Evolutionary conservation across 371 early-diverging fungal species (phyloP), one percentile per base, ranked within the genome.

Genomic region (Coemansia sp.): DNA sequence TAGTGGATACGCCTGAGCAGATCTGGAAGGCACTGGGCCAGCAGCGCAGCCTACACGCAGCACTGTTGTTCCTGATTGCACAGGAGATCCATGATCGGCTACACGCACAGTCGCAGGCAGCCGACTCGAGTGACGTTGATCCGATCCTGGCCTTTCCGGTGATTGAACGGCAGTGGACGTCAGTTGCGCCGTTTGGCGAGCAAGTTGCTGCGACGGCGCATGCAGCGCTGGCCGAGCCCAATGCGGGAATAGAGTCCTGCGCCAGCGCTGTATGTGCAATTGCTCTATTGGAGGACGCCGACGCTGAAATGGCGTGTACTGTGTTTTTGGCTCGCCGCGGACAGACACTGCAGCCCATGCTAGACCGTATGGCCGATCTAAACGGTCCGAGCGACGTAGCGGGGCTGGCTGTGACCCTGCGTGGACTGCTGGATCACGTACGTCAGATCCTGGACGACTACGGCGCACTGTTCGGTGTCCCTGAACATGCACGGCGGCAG

Each of bases 1-100:
- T 78, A 11, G 74, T 66, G 18, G 75, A 74, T 26, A 67, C 78
- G 52, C 70, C 69, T 0, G 78, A 78, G 57, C 74, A 69, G 59
- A 64, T 78, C 23, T 74, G 78, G 74, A 62, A 67, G 51, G 69
- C 78, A 2, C 61, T 78, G 23, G 70, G 33, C 21, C 60, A 67
- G 7, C 42, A 59, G 47, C 70, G 47, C 47, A 69, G 62, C 28
- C 57, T 78, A 28, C 78, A 69, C 25, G 72, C 78, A 0, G 51
- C 78, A 61, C 75, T 78, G 25, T 52, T 73, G 59, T 78, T 59
- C 44, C 51, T 69, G 66, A 66, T 70, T 23, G 74, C 78, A 2
- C 53, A 67, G 4, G 61, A 64, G 44, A 69, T 78, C 44, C 65
- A 74, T 52, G 21, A 14, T 5, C 54, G 62, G 52, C 72, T 72